Conservation (phyloP, 345 rosid genomes). For the Kernera saxatilis region DNA sequence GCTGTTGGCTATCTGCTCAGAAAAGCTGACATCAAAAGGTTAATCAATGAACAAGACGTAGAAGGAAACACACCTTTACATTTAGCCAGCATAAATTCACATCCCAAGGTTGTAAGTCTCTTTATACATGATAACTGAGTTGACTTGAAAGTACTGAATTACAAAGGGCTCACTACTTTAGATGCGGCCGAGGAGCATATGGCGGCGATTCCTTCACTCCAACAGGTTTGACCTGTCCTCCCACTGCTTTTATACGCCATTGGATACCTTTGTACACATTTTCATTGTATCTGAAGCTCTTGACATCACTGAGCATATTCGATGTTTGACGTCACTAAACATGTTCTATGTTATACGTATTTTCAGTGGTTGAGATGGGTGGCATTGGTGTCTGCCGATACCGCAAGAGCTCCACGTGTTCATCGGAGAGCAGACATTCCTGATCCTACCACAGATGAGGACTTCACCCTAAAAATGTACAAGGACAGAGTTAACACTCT, state of each 20-base stretch:
- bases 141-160: slow-evolving; percentile 9
- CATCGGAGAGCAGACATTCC: not conserved
- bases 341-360: not conserved
- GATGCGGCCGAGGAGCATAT: slow-evolving; percentile 9
- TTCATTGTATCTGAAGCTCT: not conserved
- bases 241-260: not conserved
- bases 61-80: slow-evolving; percentile 26
- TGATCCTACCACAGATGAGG: not conserved
- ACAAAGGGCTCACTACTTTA: slow-evolving; percentile 11
- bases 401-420: not conserved
- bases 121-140: slow-evolving; percentile 14
- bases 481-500: slow-evolving; percentile 17
- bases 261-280: not conserved
- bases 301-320: not conserved
- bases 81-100: slow-evolving; percentile 14
- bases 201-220: slow-evolving; percentile 1
- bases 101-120: slow-evolving; percentile 22
- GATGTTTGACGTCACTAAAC: not conserved
- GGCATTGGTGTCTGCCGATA: slow-evolving; percentile 16
- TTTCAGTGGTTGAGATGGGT: slow-evolving; percentile 19
- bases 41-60: slow-evolving; percentile 16
- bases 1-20: slow-evolving; percentile 5
- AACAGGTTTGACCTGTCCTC: slow-evolving; percentile 1
- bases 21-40: not conserved
- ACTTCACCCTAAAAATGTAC: not conserved